A percentile compares a stretch with the other conserved stretches of the same genome.
phyloP scores from a whole-genome alignment of 495 filamentous ascomycete genomes.

The Tuber indicum region DNA sequence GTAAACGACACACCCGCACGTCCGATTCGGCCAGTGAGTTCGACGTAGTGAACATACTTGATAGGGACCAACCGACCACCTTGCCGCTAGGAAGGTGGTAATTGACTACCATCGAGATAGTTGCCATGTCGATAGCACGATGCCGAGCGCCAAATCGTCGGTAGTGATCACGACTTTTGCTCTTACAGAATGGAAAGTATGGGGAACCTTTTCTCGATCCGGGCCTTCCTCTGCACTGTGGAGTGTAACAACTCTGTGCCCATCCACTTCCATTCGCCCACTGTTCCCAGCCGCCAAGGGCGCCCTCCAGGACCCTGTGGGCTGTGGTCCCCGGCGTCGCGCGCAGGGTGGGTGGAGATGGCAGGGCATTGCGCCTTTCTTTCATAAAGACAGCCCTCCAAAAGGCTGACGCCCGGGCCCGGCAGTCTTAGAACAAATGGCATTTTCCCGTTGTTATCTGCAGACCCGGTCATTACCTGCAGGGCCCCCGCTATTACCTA shows the following conservation, averaged over 20 bases:
- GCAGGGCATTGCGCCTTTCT: too few species aligned
- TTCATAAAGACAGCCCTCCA: too few species aligned
- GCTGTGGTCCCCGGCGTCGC: too few species aligned
- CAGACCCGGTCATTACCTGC: too few species aligned
- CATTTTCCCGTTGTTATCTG: too few species aligned
- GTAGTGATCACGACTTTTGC: conserved; percentile 98
- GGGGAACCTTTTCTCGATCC: conserved; percentile 76
- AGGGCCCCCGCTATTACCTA: too few species aligned
- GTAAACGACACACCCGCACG: conserved; percentile 92
- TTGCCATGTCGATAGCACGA: conserved; percentile 95
- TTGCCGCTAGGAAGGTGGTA: conserved; percentile 66
- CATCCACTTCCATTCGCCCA: conserved; percentile 51
- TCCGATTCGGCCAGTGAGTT: conserved; percentile 92
- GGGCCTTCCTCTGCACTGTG: conserved; percentile 76
- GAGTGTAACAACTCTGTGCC: conserved; percentile 81
- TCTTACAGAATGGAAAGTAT: conserved; percentile 73
- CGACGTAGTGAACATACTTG: conserved; percentile 96
- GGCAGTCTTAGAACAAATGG: too few species aligned
- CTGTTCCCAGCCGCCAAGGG: too few species aligned
- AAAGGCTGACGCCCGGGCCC: too few species aligned
- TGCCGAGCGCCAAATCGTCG: conserved; percentile 92
- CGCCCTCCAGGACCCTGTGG: too few species aligned
- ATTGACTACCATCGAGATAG: conserved; percentile 96
- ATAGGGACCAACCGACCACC: conserved; percentile 64
- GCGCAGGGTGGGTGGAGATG: too few species aligned